Conservation (phyloP, 2,329 filamentous ascomycete species). For the Pezicula neosporulosa region DNA sequence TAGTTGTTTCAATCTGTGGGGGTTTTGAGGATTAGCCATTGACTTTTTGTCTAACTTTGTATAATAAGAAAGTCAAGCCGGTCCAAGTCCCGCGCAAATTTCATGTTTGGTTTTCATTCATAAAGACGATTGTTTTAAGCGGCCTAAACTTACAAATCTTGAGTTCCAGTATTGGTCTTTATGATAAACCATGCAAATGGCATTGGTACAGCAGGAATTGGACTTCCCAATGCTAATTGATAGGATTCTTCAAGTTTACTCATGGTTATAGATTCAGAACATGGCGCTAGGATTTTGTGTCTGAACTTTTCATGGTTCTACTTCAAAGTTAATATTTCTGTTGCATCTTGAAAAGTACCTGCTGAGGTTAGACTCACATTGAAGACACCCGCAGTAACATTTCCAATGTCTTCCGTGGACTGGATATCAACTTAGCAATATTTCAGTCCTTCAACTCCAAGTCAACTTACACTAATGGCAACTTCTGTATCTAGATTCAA, state of each 20-base stretch:
- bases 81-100: too few relatives aligned
- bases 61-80: too few relatives aligned
- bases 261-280: conserved; percentile 12
- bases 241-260: conserved; percentile 11
- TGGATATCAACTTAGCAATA: not conserved
- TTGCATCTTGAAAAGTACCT: not conserved
- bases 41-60: too few relatives aligned
- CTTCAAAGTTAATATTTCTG: not conserved
- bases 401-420: conserved; percentile 18
- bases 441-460: not conserved
- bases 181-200: conserved; percentile 12
- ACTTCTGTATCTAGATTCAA: conserved; percentile 11
- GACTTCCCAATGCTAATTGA: conserved; percentile 7
- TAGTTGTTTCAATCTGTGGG: conserved; percentile 6
- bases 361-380: conserved; percentile 5
- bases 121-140: too few relatives aligned
- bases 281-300: conserved; percentile 6
- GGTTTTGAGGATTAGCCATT: not conserved
- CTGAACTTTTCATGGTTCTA: conserved; percentile 13
- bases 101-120: too few relatives aligned
- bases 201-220: conserved; percentile 8
- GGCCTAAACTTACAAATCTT: conserved; percentile 11
- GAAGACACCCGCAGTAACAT: conserved; percentile 16
- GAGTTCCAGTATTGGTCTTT: conserved; percentile 11
- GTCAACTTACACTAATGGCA: conserved; percentile 8